These are phyloP conservation scores for Pyrenopolyporus hunteri DNA, from an alignment of 495 filamentous ascomycete species.

Conservation along the genomic window DNA sequence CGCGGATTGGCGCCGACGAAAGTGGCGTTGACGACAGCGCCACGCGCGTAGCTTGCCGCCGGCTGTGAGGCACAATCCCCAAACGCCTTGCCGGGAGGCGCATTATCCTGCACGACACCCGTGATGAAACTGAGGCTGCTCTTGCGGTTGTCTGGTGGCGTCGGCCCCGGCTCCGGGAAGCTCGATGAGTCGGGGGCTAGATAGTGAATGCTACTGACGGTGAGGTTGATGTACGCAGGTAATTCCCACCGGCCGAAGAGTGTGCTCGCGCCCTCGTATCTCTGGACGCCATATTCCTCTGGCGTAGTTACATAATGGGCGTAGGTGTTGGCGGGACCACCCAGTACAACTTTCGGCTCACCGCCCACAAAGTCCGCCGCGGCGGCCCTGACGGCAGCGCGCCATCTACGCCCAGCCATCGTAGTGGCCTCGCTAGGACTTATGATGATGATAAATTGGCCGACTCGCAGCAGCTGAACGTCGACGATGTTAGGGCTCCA, in stretches of 20 bases:
- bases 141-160: slow-evolving; percentile 79
- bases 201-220: slow-evolving; percentile 71
- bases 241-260: slow-evolving; percentile 85
- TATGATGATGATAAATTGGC: slow-evolving; percentile 86
- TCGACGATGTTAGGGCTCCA: slow-evolving; percentile 95
- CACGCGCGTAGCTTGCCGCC: slow-evolving; percentile 59
- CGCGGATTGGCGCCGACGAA: slow-evolving; percentile 92
- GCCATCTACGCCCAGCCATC: slow-evolving; percentile 94
- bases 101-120: slow-evolving; percentile 74
- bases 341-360: slow-evolving; percentile 68
- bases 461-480: slow-evolving; percentile 86
- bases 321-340: slow-evolving; percentile 91
- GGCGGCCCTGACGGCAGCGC: slow-evolving; percentile 68
- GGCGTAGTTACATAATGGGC: slow-evolving; percentile 90
- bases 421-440: slow-evolving; percentile 89
- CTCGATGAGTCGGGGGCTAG: slow-evolving; percentile 59
- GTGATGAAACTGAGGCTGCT: slow-evolving; percentile 79
- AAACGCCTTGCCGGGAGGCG: slow-evolving; percentile 70
- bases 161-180: slow-evolving; percentile 63
- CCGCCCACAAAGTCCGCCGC: slow-evolving; percentile 43
- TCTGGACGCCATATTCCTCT: slow-evolving; percentile 88
- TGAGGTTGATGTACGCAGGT: slow-evolving; percentile 86
- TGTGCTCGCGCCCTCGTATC: slow-evolving; percentile 96
- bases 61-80: slow-evolving; percentile 70
- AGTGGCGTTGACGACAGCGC: slow-evolving; percentile 67